phyloP scores from a whole-genome alignment of 2,329 filamentous ascomycete species.

The Pseudogymnoascus sp. region DNA sequence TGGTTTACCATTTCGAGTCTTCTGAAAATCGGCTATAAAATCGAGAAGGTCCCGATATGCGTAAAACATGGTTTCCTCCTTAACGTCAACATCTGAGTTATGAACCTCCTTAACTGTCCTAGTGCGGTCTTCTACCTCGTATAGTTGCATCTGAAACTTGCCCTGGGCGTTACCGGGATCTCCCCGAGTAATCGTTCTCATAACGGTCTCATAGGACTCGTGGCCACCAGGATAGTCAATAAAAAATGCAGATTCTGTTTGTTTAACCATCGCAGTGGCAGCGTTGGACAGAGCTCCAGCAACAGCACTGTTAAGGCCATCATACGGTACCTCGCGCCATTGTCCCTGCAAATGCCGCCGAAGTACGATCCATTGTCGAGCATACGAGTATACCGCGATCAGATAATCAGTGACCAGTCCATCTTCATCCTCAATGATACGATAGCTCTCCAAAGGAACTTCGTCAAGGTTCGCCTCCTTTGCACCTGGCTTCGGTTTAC shows the following conservation, averaged over 20 bases:
- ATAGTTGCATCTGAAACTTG: slow-evolving; percentile 21
- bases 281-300: slow-evolving; percentile 36
- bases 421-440: slow-evolving; percentile 34
- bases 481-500: slow-evolving; percentile 22
- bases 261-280: slow-evolving; percentile 35
- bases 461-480: slow-evolving; percentile 27
- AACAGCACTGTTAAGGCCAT: slow-evolving; percentile 37
- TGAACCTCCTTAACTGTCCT: slow-evolving; percentile 17
- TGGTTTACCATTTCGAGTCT: slow-evolving; percentile 37
- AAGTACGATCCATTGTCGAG: slow-evolving; percentile 32
- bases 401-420: slow-evolving; percentile 35
- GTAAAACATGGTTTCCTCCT: slow-evolving; percentile 37
- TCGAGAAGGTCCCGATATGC: slow-evolving; percentile 36
- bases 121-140: slow-evolving; percentile 16
- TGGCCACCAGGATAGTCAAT: slow-evolving; percentile 37
- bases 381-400: slow-evolving; percentile 35
- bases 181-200: slow-evolving; percentile 34
- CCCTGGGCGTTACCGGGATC: slow-evolving; percentile 28
- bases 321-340: slow-evolving; percentile 39
- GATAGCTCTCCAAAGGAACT: slow-evolving; percentile 37
- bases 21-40: slow-evolving; percentile 39
- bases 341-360: slow-evolving; percentile 33
- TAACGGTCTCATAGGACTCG: slow-evolving; percentile 36
- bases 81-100: slow-evolving; percentile 30
- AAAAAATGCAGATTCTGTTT: slow-evolving; percentile 33